Evolutionary conservation across 2,329 filamentous ascomycete species (phyloP), one percentile per base, ranked within the genome.

Genomic region (Aschersonia sp.): DNA sequence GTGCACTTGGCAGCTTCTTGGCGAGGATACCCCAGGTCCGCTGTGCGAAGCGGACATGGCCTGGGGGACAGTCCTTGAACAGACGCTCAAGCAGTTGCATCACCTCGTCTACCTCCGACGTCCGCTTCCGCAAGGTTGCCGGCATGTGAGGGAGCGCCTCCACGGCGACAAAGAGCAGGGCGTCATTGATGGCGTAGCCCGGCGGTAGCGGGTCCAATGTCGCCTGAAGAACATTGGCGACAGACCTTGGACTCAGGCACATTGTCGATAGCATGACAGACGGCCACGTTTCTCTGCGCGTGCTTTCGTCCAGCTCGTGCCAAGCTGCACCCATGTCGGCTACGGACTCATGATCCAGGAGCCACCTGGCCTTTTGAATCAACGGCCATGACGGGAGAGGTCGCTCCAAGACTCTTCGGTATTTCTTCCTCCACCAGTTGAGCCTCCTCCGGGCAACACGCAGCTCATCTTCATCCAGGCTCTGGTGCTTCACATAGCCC

Each of bases 131-230:
- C 8, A 49, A 33, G 11, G 47, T 49, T 11, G 48, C 56, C 29
- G 54, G 46, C 5, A 48, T 43, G 5, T 47, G 41, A 2, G 58
- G 51, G 11, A 49, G 49, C 30, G 61, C 35, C 4, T 48, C 53
- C 4, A 53, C 54, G 10, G 58, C 58, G 12, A 65, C 52, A 45
- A 63, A 62, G 11, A 59, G 50, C 2, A 69, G 48, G 1, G 57
- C 57, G 46, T 70, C 68, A 5, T 61, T 56, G 7, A 65, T 59
- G 7, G 63, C 63, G 47, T 68, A 70, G 1, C 62, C 62, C 0
- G 63, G 64, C 1, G 63, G 58, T 9, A 57, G 46, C 5, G 62
- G 61, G 37, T 66, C 56, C 47, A 66, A 49, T 0, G 66, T 70
- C 4, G 66, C 66, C 14, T 60, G 54, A 2, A 71, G 58, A 6